A percentile compares a stretch with the other conserved stretches of the same genome.
Conservation (phyloP, 1,284 basidiomycete species). For the Anthracocystis panici-leucophaei region DNA sequence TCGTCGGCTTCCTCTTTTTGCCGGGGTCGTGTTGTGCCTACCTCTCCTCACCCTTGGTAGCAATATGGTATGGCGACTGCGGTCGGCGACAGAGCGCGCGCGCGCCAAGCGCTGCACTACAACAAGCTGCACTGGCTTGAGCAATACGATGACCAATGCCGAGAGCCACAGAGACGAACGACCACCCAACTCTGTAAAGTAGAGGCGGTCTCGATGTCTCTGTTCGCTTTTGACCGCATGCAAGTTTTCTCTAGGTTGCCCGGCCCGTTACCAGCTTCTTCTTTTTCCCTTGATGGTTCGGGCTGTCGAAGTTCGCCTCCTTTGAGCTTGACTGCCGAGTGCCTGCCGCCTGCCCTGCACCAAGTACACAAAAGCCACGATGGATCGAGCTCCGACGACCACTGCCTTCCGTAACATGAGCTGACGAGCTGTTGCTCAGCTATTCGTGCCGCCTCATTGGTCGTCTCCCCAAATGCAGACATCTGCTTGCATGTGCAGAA, state of each 20-base stretch:
- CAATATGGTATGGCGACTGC: constrained; percentile 8
- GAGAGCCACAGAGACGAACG: too few relatives aligned
- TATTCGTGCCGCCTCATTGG: too few relatives aligned
- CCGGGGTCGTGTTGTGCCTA: not conserved
- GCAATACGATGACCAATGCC: not conserved
- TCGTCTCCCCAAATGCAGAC: too few relatives aligned
- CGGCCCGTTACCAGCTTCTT: not conserved
- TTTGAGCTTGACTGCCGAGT: not conserved
- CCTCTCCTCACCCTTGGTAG: not conserved
- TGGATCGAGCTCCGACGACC: not conserved
- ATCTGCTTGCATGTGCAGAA: too few relatives aligned
- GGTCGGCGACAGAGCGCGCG: not conserved
- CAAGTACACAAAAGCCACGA: not conserved
- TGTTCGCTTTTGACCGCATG: constrained; percentile 13
- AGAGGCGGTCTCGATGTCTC: not conserved
- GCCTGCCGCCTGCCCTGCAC: too few relatives aligned
- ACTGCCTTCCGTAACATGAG: not conserved
- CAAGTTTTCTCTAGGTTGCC: constrained; percentile 5
- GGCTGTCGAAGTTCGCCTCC: constrained; percentile 3
- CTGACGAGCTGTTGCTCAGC: too few relatives aligned
- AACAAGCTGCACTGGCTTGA: not conserved
- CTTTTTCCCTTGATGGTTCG: not conserved
- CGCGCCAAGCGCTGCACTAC: constrained; percentile 1
- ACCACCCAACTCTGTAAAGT: too few relatives aligned
- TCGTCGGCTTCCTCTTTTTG: not conserved